Conservation (phyloP, 257 asterid genomes). For the Gardenia jasminoides region DNA sequence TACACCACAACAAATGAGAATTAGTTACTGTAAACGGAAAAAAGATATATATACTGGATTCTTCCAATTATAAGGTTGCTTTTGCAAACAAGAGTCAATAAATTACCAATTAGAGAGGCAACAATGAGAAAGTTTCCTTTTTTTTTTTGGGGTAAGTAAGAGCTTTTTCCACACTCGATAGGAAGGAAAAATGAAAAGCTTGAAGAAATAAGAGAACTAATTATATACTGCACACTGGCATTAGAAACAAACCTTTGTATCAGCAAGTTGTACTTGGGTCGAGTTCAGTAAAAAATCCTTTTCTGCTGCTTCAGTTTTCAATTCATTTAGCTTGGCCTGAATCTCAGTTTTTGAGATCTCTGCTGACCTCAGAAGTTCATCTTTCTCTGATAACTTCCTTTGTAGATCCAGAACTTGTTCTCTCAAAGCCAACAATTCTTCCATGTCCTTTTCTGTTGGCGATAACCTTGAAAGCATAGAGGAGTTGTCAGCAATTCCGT, state of each 20-base stretch:
- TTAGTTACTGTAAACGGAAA: not conserved
- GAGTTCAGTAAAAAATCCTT: slow-evolving; percentile 68
- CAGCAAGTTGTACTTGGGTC: slow-evolving; percentile 78
- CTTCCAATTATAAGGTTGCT: not conserved
- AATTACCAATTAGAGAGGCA: not conserved
- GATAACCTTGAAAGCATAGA: slow-evolving; percentile 50
- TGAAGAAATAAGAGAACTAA: not conserved
- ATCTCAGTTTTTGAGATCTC: slow-evolving; percentile 62
- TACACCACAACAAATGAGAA: not conserved
- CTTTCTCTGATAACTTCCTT: slow-evolving; percentile 66
- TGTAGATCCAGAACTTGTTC: slow-evolving; percentile 75
- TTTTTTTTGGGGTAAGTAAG: not conserved
- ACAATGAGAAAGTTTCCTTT: not conserved
- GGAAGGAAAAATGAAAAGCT: not conserved
- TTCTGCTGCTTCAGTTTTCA: slow-evolving; percentile 52
- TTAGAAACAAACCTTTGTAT: slow-evolving; percentile 59
- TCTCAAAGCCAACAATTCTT: slow-evolving; percentile 66
- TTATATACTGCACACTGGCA: not conserved
- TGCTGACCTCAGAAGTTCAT: slow-evolving; percentile 67
- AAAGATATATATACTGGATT: not conserved
- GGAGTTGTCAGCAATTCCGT: slow-evolving; percentile 45
- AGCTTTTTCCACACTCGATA: not conserved
- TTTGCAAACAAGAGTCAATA: not conserved
- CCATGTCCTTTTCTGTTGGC: slow-evolving; percentile 68
- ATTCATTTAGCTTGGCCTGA: slow-evolving; percentile 44